These are phyloP conservation scores for Dryadomyces sulphureus DNA, from an alignment of 2,329 filamentous ascomycete species.

Conservation along the genomic window DNA sequence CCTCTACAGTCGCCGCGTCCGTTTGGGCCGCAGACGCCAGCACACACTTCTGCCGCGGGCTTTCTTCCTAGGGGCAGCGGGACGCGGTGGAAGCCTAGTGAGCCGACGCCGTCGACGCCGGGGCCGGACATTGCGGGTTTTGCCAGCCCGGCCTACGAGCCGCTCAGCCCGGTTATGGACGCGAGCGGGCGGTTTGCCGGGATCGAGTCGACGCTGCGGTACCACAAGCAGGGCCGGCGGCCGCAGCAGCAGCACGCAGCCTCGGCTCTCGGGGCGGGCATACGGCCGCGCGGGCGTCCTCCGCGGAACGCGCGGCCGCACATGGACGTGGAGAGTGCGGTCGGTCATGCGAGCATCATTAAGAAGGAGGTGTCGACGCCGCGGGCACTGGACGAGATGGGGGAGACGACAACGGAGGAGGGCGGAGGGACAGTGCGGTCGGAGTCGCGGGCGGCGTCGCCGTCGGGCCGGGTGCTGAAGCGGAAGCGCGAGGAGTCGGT, in stretches of 20 bases:
- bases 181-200: neutral
- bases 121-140: slow-evolving; percentile 22
- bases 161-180: slow-evolving; percentile 36
- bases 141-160: slow-evolving; percentile 41
- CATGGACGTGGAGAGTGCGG: neutral
- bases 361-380: slow-evolving; percentile 48
- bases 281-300: slow-evolving; percentile 3
- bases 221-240: slow-evolving; percentile 4
- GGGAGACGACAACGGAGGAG: slow-evolving; percentile 36
- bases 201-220: neutral
- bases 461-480: slow-evolving; percentile 24
- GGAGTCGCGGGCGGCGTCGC: neutral
- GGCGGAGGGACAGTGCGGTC: slow-evolving; percentile 16
- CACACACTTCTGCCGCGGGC: neutral
- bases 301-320: neutral
- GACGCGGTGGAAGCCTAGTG: slow-evolving; percentile 42
- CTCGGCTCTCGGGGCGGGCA: neutral
- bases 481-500: slow-evolving; percentile 42
- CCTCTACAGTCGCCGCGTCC: slow-evolving; percentile 7
- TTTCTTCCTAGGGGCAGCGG: slow-evolving; percentile 21
- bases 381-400: slow-evolving; percentile 35
- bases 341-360: slow-evolving; percentile 20
- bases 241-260: slow-evolving; percentile 1
- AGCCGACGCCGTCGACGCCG: slow-evolving; percentile 43
- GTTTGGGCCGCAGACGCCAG: slow-evolving; percentile 5